phyloP scores from a whole-genome alignment of 2,329 filamentous ascomycete genomes.

The Metarhizium humberi region DNA sequence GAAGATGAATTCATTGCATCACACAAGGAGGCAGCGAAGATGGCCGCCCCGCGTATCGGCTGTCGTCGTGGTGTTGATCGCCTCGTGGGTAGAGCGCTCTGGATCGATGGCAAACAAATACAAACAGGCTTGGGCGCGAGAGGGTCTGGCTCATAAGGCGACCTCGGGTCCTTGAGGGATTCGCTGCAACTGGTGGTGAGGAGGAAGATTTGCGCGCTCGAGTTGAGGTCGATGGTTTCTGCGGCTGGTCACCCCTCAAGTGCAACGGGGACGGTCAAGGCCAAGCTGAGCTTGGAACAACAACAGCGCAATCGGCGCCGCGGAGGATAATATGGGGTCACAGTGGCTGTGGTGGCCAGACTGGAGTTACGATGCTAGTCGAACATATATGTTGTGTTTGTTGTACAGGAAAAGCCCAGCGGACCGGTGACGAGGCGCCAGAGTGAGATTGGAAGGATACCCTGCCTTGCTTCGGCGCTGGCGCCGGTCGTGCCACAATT shows the following conservation, averaged over 20 bases:
- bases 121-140: neutral
- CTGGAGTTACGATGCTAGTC: neutral
- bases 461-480: neutral
- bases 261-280: neutral
- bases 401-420: neutral
- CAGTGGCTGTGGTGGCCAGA: neutral
- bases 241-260: neutral
- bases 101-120: neutral
- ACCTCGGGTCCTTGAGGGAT: neutral
- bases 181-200: neutral
- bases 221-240: neutral
- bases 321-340: neutral
- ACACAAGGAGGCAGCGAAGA: neutral
- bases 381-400: neutral
- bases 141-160: neutral
- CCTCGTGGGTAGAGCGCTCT: neutral
- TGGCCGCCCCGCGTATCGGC: neutral
- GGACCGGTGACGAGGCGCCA: neutral
- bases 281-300: neutral
- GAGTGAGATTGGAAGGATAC: neutral
- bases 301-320: neutral
- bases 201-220: neutral
- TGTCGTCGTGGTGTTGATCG: neutral
- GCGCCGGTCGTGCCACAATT: neutral
- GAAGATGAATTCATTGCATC: slow-evolving; percentile 20